Evolutionary conservation across 2,329 filamentous ascomycete species (phyloP), one percentile per base, ranked within the genome.

Genomic region (Thielaviopsis populi): DNA sequence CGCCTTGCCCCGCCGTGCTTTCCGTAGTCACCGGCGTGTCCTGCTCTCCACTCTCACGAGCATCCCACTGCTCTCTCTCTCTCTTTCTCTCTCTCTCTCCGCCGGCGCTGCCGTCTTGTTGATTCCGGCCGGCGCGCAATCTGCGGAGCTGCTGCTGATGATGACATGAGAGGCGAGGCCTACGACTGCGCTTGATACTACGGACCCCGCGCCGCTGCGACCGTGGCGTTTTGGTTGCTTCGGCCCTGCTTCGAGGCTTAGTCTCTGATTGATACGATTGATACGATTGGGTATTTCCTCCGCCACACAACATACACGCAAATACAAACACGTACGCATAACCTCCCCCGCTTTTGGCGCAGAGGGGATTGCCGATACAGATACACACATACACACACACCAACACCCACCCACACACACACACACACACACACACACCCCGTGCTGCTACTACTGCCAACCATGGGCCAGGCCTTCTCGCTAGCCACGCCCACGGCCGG

Each of bases 391-490:
- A 37, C 33, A 37, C 33, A 8, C 33, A 37, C 33, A 37, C 42
- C n/a, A 15, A 46, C 42, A 46, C 42, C 15, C 27, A 37, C 54
- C 0, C 40, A 60, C 37, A 24, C 59, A 62, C 66, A 75, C 37
- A 43, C 19, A 13, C 19, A 19, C 22, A 33, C 41, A 40, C 22
- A n/a, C 13, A 5, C 3, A n/a, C 15, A 40, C n/a, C 48, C 61
- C 46, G 65, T 65, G 61, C 46, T 65, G 61, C 67, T 62, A 68
- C 1, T 10, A 46, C 43, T n/a, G 11, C 22, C 22, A 50, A 11
- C 69, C 68, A 99, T 99, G 94, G 94, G 94, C 68, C 94, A 99
- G 80, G 91, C 90, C 68, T 96, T 96, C 77, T 96, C 92, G 67
- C 84, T 95, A 70, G 89, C 91, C 63, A 91, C 91, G 72, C 88